Evolutionary conservation across 2,329 filamentous ascomycete species (phyloP), one percentile per base, ranked within the genome.

Genomic region (Aotearoamyces nothofagi): DNA sequence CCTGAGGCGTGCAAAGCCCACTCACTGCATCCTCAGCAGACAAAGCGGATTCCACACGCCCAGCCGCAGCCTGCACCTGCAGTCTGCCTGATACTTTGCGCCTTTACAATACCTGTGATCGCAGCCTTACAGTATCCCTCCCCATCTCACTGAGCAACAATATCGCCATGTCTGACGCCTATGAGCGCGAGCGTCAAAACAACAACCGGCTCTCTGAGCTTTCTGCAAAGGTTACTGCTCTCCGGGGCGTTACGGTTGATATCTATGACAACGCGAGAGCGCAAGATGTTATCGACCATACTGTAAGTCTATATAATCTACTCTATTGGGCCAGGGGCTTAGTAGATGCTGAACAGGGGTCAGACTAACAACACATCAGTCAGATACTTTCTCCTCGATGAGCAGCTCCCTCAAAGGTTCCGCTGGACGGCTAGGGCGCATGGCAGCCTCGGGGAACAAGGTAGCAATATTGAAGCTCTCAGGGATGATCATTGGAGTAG

Each of bases 231-330:
- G 86, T 96, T 31, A 81, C 81, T 11, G 83, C 84, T 29, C 69
- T 98, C 38, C 83, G 87, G 48, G 81, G 80, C 54, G 83, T 98
- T 28, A 98, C 90, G 23, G 73, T 96, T 40, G 84, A 98, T 60
- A 98, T 98, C 48, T 94, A 96, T 66, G 86, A 96, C 58, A 84
- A 90, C 52, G 90, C 90, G 27, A 73, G 83, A 33, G 72, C 81
- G 44, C 87, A 96, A 45, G 72, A 79, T 40, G 70, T 92, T 38
- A 80, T 98, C 41, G 83, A 98, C 55, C 75, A 72, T 47, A 87
- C 81, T 22, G 82, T 92, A 65, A 33, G 71, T 57, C 4, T 24
- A 13, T 11, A 22, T 13, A n/a, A n/a, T 3, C 10, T 13, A 12
- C 14, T 5, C 9, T 4, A 8, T 19, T 22, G n/a, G n/a, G n/a